Percentiles rank a stretch among this genome's conserved stretches.
Conservation (phyloP, 2,329 filamentous ascomycete species). For the Colletotrichum eleusines region DNA sequence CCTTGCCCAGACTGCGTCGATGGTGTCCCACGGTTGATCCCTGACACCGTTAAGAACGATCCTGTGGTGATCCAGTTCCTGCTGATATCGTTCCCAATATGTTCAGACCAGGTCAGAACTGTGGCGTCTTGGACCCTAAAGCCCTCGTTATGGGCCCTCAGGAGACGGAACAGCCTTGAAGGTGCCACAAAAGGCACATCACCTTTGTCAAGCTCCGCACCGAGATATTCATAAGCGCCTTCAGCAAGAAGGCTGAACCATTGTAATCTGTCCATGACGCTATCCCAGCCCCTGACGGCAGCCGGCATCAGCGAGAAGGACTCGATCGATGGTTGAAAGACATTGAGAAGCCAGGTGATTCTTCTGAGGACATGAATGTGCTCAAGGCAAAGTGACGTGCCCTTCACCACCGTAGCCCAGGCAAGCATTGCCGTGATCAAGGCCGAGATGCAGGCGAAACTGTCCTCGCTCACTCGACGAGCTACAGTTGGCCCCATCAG, state of each 20-base stretch:
- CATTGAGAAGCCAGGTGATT: constrained; percentile 41
- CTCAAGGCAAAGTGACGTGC: constrained; percentile 32
- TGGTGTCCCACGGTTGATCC: constrained; percentile 50
- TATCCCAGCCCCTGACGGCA: constrained; percentile 18
- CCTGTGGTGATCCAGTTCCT: constrained; percentile 57
- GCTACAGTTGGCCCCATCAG: constrained; percentile 53
- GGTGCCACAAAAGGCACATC: constrained; percentile 11
- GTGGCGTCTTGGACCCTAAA: constrained; percentile 46
- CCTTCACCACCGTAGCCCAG: constrained; percentile 41
- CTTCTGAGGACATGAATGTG: constrained; percentile 46
- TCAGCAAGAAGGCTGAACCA: constrained; percentile 26
- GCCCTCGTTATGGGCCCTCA: constrained; percentile 5
- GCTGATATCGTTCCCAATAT: constrained; percentile 59
- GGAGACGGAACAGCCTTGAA: constrained; percentile 44
- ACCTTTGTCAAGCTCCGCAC: constrained; percentile 2
- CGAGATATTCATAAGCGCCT: constrained; percentile 35
- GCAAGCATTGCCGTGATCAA: constrained; percentile 44
- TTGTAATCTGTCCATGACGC: constrained; percentile 20
- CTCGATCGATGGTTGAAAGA: constrained; percentile 42
- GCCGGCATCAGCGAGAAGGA: constrained; percentile 34
- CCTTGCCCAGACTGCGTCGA: constrained; percentile 54
- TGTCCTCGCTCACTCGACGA: constrained; percentile 52
- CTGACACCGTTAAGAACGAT: constrained; percentile 53
- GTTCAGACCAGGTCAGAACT: constrained; percentile 55
- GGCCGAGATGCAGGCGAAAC: constrained; percentile 48